Percentiles rank a stretch among this genome's conserved stretches.
Conservation (phyloP, 129 eudicot genomes). For the Kitagawia praeruptora region DNA sequence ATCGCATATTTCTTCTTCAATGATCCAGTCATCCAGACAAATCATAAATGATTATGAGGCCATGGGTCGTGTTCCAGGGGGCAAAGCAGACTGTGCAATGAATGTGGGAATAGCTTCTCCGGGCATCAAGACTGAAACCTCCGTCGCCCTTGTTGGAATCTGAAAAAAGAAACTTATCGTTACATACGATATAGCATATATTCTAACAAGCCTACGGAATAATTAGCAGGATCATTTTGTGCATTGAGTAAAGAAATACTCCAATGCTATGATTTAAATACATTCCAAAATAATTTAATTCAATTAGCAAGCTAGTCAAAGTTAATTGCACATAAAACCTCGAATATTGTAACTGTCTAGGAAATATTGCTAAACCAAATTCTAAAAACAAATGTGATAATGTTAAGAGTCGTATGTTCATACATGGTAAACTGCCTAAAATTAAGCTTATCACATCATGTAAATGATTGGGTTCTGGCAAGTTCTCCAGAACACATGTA, state of each 20-base stretch:
- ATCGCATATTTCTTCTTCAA: not conserved
- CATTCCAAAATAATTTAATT: not conserved
- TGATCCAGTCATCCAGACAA: not conserved
- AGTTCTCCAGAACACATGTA: not conserved
- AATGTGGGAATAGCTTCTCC: slow-evolving; percentile 78
- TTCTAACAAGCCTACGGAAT: no score
- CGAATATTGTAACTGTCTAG: not conserved
- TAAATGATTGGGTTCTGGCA: not conserved
- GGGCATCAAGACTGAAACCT: slow-evolving; percentile 84
- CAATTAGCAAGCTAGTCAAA: not conserved
- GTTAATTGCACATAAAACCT: not conserved
- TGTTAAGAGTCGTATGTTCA: not conserved
- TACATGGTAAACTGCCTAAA: not conserved
- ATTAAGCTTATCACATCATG: not conserved
- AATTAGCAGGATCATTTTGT: no score
- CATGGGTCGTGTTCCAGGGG: slow-evolving; percentile 54
- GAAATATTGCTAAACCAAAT: not conserved
- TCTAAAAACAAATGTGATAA: not conserved
- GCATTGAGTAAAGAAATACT: no score
- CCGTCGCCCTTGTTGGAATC: slow-evolving; percentile 51
- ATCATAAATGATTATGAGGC: slow-evolving; percentile 35
- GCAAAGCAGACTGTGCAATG: slow-evolving; percentile 79
- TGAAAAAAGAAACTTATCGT: slow-evolving; percentile 10
- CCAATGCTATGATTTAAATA: not conserved
- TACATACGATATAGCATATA: no score